Percentiles rank a stretch among this genome's conserved stretches.
Conservation (phyloP, 371 early-diverging fungal species). For the Apophysomyces trapeziformis region DNA sequence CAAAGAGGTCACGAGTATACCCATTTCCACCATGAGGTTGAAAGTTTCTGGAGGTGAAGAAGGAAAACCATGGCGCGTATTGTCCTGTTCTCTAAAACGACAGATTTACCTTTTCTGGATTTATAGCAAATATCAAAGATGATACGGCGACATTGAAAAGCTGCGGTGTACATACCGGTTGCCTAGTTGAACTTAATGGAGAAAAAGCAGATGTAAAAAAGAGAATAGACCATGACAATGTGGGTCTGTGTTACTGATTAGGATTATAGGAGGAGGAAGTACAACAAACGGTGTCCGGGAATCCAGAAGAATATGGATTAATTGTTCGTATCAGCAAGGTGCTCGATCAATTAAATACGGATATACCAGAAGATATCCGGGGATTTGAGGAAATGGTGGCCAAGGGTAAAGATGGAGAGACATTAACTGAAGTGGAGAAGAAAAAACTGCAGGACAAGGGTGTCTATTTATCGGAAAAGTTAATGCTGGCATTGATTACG, state of each 20-base stretch:
- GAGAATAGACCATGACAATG: background rate
- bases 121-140: constrained; percentile 63
- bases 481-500: constrained; percentile 59
- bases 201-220: constrained; percentile 57
- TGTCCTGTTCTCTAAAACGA: background rate
- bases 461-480: constrained; percentile 51
- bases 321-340: constrained; percentile 38
- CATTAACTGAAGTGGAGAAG: constrained; percentile 27
- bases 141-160: constrained; percentile 61
- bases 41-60: constrained; percentile 51
- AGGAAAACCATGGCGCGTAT: background rate
- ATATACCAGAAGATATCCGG: constrained; percentile 22
- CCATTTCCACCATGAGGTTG: constrained; percentile 50
- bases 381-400: constrained; percentile 26
- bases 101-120: background rate
- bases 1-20: constrained; percentile 47
- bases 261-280: constrained; percentile 44
- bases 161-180: constrained; percentile 56
- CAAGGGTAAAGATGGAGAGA: constrained; percentile 7
- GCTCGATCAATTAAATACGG: constrained; percentile 23
- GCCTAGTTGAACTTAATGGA: constrained; percentile 55
- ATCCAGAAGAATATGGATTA: constrained; percentile 53
- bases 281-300: constrained; percentile 57
- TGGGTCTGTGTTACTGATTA: background rate
- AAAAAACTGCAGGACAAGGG: constrained; percentile 53